A percentile compares a stretch with the other conserved stretches of the same genome.
Evolutionary conservation across 2,329 filamentous ascomycete species (phyloP).

Genomic region (Ophiosphaerella narmari): DNA sequence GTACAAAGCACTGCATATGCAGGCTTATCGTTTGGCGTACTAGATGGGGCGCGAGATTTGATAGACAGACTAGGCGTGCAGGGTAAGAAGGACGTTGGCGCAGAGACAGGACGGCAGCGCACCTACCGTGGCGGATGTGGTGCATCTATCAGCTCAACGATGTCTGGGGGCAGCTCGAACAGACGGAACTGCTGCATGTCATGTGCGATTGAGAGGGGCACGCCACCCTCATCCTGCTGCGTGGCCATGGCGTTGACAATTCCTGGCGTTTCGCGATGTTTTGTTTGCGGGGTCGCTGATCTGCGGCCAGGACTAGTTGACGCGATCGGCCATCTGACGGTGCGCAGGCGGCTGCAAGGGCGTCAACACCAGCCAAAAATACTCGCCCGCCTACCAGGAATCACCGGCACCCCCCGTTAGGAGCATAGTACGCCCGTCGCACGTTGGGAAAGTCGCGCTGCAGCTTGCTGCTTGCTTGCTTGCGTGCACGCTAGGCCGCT

Average conservation of each 20-base stretch:
- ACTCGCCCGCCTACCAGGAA: conserved; percentile 17
- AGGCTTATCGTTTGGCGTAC: conserved; percentile 35
- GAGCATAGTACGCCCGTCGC: conserved; percentile 19
- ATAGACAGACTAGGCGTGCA: conserved; percentile 39
- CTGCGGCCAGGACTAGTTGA: conserved; percentile 10
- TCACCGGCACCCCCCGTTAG: conserved; percentile 21
- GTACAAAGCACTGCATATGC: conserved; percentile 64
- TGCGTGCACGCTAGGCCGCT: conserved; percentile 25
- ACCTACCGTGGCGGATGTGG: conserved; percentile 52
- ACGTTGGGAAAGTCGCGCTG: conserved; percentile 29
- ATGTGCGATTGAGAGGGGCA: conserved; percentile 51
- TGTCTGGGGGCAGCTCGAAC: conserved; percentile 63
- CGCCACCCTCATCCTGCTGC: conserved; percentile 46
- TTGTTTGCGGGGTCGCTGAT: conserved; percentile 28
- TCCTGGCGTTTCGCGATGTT: conserved; percentile 3
- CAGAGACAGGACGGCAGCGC: conserved; percentile 16
- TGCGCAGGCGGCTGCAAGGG: conserved; percentile 14
- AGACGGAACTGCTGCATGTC: conserved; percentile 61
- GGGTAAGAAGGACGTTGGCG: conserved; percentile 28
- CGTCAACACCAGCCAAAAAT: conserved; percentile 23
- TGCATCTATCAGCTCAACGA: conserved; percentile 59
- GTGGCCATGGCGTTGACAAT: conserved; percentile 45
- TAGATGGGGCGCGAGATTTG: conserved; percentile 36
- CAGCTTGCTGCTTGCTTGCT: conserved; percentile 8
- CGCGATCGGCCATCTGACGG: conserved; percentile 6